These are phyloP conservation scores for Parathielavia appendiculata DNA, from an alignment of 495 filamentous ascomycete species.

Conservation along the genomic window DNA sequence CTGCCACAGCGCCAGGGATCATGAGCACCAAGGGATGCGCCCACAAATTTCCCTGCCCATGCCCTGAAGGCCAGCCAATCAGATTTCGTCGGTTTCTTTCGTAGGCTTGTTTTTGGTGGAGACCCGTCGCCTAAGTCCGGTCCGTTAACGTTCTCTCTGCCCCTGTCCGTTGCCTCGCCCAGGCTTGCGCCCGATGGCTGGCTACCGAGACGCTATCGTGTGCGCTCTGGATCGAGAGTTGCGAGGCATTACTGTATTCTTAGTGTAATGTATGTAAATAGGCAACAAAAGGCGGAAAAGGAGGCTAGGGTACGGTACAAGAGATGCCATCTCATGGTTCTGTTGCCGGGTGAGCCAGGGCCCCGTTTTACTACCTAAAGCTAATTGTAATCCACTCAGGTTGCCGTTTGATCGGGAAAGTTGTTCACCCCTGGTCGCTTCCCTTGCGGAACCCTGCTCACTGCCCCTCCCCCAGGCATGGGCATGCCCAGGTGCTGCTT, in stretches of 20 bases:
- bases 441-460: background rate
- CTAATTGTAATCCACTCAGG: no score
- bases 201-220: background rate
- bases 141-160: background rate
- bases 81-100: background rate
- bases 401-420: no score
- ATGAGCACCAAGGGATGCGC: background rate
- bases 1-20: constrained; percentile 2
- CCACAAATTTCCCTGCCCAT: background rate
- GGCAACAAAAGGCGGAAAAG: no score
- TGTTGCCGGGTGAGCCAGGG: no score
- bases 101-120: background rate
- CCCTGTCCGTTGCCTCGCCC: background rate
- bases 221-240: background rate
- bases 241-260: no score
- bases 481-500: background rate
- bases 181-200: background rate
- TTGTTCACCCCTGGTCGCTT: background rate
- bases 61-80: no score
- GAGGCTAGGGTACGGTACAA: no score
- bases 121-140: background rate
- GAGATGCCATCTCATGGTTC: no score
- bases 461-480: background rate
- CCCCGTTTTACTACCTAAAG: no score
- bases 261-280: no score